Conservation (phyloP, 148 eudicot species). For the Beta vulgaris region DNA sequence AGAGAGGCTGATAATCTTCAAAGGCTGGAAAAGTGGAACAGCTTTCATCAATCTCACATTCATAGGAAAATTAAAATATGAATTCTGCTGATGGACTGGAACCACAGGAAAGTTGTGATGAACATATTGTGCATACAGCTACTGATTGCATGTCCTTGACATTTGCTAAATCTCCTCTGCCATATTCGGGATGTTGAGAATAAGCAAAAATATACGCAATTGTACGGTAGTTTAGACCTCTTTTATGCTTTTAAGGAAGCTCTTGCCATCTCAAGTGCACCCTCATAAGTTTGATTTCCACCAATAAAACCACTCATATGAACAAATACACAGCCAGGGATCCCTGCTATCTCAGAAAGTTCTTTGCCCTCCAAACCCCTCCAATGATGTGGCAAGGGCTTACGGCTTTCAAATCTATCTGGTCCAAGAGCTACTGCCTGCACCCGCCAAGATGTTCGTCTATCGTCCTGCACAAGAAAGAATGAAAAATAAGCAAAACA, state of each 20-base stretch:
- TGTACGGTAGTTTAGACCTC: background rate
- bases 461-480: constrained; percentile 31
- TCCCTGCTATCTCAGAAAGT: constrained; percentile 27
- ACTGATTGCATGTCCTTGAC: background rate
- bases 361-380: constrained; percentile 37
- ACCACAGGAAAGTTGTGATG: background rate
- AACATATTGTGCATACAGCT: background rate
- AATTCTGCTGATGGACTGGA: background rate
- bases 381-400: constrained; percentile 30
- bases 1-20: constrained; percentile 8
- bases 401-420: constrained; percentile 34
- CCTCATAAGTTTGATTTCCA: constrained; percentile 34
- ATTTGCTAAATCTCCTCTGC: background rate
- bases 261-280: constrained; percentile 41
- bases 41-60: background rate
- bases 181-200: background rate
- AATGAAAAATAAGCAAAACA: background rate
- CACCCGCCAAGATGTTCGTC: constrained; percentile 34
- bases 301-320: constrained; percentile 42
- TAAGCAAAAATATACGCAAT: background rate
- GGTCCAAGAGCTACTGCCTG: constrained; percentile 40
- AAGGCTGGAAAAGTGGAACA: background rate
- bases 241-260: constrained; percentile 31
- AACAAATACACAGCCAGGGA: constrained; percentile 33
- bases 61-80: background rate